A percentile compares a stretch with the other conserved stretches of the same genome.
Evolutionary conservation across 208 protist genomes (phyloP).

Genomic region (Naegleria gruberi): DNA sequence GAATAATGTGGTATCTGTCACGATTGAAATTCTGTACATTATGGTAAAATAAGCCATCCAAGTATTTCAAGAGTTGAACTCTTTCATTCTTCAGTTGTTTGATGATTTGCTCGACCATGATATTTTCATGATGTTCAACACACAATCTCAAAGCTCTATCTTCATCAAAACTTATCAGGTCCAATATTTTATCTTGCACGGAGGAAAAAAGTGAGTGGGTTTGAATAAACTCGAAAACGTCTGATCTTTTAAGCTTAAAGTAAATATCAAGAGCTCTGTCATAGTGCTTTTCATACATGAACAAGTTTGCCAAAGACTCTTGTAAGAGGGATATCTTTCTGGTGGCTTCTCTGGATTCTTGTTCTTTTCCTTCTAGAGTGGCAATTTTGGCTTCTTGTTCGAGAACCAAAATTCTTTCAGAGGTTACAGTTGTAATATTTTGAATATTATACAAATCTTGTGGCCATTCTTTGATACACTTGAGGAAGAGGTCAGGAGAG

Average conservation of each 20-base stretch:
- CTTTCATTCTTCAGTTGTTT: conserved; percentile 35
- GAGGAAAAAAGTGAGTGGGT: conserved; percentile 38
- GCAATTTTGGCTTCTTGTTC: conserved; percentile 17
- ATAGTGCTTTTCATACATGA: conserved; percentile 40
- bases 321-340: neutral
- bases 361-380: conserved; percentile 29
- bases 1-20: conserved; percentile 30
- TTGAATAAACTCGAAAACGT: conserved; percentile 51
- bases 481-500: neutral
- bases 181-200: conserved; percentile 38
- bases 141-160: conserved; percentile 41
- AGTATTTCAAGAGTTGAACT: conserved; percentile 43
- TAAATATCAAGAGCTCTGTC: conserved; percentile 50
- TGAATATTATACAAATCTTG: conserved; percentile 46
- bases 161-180: conserved; percentile 41
- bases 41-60: conserved; percentile 53
- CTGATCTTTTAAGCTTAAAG: conserved; percentile 35
- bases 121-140: conserved; percentile 42
- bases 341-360: neutral
- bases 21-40: conserved; percentile 32
- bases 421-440: conserved; percentile 37
- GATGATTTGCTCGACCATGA: conserved; percentile 40
- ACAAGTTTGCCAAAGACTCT: conserved; percentile 42
- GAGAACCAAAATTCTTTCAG: conserved; percentile 14
- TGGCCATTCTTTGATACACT: conserved; percentile 37